A percentile compares a stretch with the other conserved stretches of the same genome.
Conservation (phyloP, 805 yeast species). For the Yamadazyma philogaea region DNA sequence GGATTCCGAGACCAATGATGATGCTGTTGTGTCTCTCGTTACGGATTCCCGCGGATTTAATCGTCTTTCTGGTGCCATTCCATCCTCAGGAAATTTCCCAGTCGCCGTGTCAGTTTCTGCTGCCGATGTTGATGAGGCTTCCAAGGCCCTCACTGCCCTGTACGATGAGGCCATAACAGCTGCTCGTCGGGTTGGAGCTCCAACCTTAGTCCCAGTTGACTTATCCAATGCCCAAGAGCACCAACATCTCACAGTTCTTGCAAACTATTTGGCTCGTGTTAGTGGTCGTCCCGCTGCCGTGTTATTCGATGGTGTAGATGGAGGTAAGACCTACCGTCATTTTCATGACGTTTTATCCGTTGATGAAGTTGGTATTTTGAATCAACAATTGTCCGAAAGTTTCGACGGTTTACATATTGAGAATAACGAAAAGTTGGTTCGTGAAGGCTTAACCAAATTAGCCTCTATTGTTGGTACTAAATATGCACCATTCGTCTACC, state of each 20-base stretch:
- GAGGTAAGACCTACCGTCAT: constrained; percentile 49
- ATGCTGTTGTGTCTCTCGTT: constrained; percentile 45
- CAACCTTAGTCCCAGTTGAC: constrained; percentile 66
- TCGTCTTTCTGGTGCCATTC: constrained; percentile 60
- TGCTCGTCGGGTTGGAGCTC: constrained; percentile 61
- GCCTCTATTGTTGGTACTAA: constrained; percentile 53
- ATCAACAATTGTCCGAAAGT: constrained; percentile 32
- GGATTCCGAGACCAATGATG: constrained; percentile 14
- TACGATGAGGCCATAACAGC: constrained; percentile 57
- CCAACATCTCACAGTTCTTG: constrained; percentile 63
- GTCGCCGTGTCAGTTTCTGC: constrained; percentile 74
- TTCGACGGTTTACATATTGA: constrained; percentile 22
- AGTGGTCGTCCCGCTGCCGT: constrained; percentile 59
- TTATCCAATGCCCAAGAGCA: constrained; percentile 50
- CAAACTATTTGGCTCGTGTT: constrained; percentile 54
- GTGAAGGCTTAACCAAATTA: constrained; percentile 45
- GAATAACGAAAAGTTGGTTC: constrained; percentile 33
- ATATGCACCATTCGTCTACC: constrained; percentile 65
- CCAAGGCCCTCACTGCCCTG: constrained; percentile 58
- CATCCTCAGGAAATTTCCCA: constrained; percentile 43
- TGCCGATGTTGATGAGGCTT: constrained; percentile 58
- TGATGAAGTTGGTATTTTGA: constrained; percentile 38
- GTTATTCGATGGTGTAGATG: constrained; percentile 77
- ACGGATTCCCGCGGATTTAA: constrained; percentile 57
- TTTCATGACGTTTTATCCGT: constrained; percentile 43